Evolutionary conservation across 352 stramenopile genomes (phyloP).

Genomic region (Pythium dissimile): DNA sequence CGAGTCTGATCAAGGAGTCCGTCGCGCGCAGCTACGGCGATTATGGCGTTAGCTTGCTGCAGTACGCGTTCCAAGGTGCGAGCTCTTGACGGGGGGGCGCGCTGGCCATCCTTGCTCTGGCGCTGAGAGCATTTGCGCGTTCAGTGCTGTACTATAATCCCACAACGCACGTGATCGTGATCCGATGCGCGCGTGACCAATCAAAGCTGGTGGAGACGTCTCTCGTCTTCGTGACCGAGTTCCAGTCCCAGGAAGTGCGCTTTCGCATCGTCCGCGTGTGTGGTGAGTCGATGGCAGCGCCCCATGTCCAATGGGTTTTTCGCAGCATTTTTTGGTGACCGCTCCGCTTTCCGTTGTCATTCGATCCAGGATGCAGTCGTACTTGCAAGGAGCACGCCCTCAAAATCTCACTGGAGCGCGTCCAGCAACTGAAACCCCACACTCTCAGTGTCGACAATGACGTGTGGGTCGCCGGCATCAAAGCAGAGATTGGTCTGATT

Average conservation of each 20-base stretch:
- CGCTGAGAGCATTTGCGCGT: background rate
- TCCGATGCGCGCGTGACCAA: conserved; percentile 66
- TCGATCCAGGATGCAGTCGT: conserved; percentile 39
- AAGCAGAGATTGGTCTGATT: conserved; percentile 49
- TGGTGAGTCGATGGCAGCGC: conserved; percentile 28
- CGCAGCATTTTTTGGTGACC: background rate
- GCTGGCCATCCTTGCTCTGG: background rate
- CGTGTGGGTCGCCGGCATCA: conserved; percentile 37
- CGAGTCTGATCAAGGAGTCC: conserved; percentile 51
- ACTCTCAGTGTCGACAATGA: conserved; percentile 30
- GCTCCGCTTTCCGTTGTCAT: too few species aligned
- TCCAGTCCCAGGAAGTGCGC: conserved; percentile 53
- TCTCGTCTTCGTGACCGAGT: conserved; percentile 66
- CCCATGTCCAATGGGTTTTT: background rate
- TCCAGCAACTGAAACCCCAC: conserved; percentile 38
- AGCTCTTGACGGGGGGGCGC: background rate
- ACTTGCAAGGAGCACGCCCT: conserved; percentile 50
- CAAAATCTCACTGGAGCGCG: conserved; percentile 47
- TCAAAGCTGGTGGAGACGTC: conserved; percentile 73
- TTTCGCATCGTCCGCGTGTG: conserved; percentile 65
- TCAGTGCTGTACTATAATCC: conserved; percentile 65
- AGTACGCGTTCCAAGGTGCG: conserved; percentile 80
- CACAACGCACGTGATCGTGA: conserved; percentile 45
- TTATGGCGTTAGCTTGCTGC: conserved; percentile 54
- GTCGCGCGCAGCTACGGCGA: conserved; percentile 68